Conservation (phyloP, 768 basidiomycete species). For the Pulveroboletus sp. region DNA sequence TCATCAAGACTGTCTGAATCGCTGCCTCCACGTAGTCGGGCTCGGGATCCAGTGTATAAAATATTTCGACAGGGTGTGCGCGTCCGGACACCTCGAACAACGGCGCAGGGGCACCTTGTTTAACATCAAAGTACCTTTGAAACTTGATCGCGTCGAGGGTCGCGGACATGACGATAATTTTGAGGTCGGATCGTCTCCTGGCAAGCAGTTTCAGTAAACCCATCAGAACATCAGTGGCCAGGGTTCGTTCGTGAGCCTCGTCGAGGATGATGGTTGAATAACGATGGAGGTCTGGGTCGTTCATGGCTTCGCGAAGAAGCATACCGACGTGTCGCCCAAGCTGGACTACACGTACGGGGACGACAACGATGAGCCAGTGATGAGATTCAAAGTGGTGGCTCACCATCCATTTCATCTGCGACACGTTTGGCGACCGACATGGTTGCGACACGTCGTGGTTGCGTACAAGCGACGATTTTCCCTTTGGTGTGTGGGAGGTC, state of each 20-base stretch:
- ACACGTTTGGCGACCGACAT: conserved; percentile 99
- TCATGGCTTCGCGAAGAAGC: conserved; percentile 98
- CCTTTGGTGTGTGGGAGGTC: conserved; percentile 88
- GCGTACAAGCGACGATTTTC: conserved; percentile 94
- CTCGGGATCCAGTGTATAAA: conserved; percentile 89
- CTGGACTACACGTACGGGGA: conserved; percentile 70
- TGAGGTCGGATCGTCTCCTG: conserved; percentile 79
- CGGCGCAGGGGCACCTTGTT: conserved; percentile 49
- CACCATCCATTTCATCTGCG: conserved; percentile 98
- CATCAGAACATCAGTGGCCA: conserved; percentile 98
- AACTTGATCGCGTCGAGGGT: conserved; percentile 97
- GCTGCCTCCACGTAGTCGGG: conserved; percentile 97
- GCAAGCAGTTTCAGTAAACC: conserved; percentile 86
- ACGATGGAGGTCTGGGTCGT: conserved; percentile 80
- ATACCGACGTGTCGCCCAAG: conserved; percentile 97
- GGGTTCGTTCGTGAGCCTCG: conserved; percentile 97
- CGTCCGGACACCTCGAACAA: conserved; percentile 89
- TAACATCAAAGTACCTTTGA: conserved; percentile 83
- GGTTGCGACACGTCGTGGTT: conserved; percentile 92
- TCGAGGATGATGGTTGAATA: conserved; percentile 99
- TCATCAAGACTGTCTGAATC: conserved; percentile 94
- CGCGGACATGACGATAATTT: conserved; percentile 98
- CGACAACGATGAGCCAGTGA: conserved; percentile 7
- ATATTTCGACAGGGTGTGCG: conserved; percentile 94
- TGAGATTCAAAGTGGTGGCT: conserved; percentile 27